phyloP scores from a whole-genome alignment of 345 rosid species.

The Citrus inodora region DNA sequence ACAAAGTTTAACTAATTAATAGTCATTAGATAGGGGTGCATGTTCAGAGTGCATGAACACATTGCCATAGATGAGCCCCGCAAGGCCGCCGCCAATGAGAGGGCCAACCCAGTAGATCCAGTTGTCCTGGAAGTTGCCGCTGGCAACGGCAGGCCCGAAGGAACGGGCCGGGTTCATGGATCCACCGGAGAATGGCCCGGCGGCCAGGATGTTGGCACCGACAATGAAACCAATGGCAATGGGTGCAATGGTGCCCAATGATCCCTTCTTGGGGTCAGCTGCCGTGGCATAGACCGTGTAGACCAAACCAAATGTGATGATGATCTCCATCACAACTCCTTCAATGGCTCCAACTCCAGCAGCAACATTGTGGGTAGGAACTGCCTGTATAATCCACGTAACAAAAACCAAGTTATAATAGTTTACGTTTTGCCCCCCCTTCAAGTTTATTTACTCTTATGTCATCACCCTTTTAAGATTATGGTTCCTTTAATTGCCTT shows the following conservation, averaged over 20 bases:
- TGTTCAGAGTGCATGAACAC: conserved; percentile 59
- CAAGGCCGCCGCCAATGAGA: conserved; percentile 81
- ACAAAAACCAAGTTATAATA: not conserved
- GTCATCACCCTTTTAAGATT: no score
- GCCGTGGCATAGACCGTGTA: conserved; percentile 96
- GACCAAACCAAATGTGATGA: conserved; percentile 83
- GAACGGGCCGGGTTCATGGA: conserved; percentile 99
- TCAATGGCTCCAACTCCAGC: conserved; percentile 73
- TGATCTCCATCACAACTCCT: conserved; percentile 91
- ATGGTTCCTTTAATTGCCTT: no score
- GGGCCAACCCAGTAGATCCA: conserved; percentile 97
- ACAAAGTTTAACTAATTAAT: conserved; percentile 15
- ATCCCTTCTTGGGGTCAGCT: conserved; percentile 92
- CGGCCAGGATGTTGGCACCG: conserved; percentile 93
- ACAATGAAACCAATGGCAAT: conserved; percentile 91
- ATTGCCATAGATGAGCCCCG: conserved; percentile 71
- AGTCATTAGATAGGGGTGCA: conserved; percentile 46
- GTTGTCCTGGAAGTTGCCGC: conserved; percentile 78
- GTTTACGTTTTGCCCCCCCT: no score
- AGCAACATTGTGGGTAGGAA: conserved; percentile 72
- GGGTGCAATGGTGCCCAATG: conserved; percentile 84
- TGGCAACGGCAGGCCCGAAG: conserved; percentile 87
- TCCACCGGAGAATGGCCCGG: conserved; percentile 96
- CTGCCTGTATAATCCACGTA: conserved; percentile 37
- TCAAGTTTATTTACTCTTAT: no score